These are phyloP conservation scores for Amylocystis lapponica DNA, from an alignment of 768 basidiomycete species.

Conservation along the genomic window DNA sequence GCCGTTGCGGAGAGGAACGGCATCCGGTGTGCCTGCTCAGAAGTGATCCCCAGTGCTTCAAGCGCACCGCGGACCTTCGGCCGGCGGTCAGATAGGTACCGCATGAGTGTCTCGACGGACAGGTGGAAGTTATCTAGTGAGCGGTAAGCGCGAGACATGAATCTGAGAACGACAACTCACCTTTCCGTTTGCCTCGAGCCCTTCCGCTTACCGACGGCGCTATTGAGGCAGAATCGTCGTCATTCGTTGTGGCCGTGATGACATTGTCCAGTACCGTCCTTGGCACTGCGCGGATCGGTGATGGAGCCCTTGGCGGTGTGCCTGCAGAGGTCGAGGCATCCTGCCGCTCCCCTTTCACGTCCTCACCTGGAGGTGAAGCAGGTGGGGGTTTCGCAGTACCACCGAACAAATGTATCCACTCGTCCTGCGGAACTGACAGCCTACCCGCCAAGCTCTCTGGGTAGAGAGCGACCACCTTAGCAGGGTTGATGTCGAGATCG, in stretches of 20 bases:
- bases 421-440: constrained; percentile 57
- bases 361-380: neutral
- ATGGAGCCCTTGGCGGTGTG: constrained; percentile 11
- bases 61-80: constrained; percentile 82
- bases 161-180: neutral
- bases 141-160: neutral
- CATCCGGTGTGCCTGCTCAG: constrained; percentile 61
- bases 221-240: constrained; percentile 63
- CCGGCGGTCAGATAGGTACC: constrained; percentile 85
- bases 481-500: constrained; percentile 86
- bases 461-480: constrained; percentile 88
- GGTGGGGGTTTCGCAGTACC: constrained; percentile 44
- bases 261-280: constrained; percentile 53
- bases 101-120: constrained; percentile 83
- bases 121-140: constrained; percentile 62
- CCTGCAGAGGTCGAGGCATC: constrained; percentile 20
- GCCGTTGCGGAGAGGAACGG: constrained; percentile 69
- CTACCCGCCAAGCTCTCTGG: constrained; percentile 78
- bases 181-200: too few species aligned
- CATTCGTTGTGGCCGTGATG: constrained; percentile 32
- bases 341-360: constrained; percentile 10
- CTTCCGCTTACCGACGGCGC: constrained; percentile 28
- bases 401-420: constrained; percentile 82
- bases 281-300: constrained; percentile 40
- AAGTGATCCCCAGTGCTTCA: constrained; percentile 58